Evolutionary conservation across 2,329 filamentous ascomycete species (phyloP), one percentile per base, ranked within the genome.

Genomic region (Penicillium italicum): DNA sequence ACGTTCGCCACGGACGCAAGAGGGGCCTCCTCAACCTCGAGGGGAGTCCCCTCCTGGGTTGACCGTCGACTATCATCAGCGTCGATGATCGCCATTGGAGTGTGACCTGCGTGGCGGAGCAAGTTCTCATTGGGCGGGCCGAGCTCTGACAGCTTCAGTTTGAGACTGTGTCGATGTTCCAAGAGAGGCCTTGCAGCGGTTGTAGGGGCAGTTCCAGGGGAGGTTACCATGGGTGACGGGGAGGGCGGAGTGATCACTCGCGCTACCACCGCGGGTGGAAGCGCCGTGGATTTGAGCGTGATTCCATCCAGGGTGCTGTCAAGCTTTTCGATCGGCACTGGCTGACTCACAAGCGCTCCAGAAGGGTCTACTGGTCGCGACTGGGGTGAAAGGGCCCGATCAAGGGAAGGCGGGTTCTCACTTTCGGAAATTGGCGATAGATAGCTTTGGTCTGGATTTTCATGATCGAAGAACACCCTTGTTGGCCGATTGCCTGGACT

Each of bases 291-390:
- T 53, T 78, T 79, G 47, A 79, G 68, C 6, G 73, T 78, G 54
- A 79, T 79, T 6, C 77, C 76, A 56, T 79, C 77, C 1, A 79
- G 67, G 30, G 67, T 72, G 49, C 72, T 77, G 60, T 79, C 77
- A 34, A 79, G 67, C 59, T 75, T 72, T 60, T 78, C 75, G 53
- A 79, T 76, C 3, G 76, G 76, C 48, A 79, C 73, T 3, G 76
- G 70, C 9, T 77, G 66, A 33, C 72, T 69, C 47, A 70, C 59
- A 55, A 62, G 63, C 12, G 63, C 52, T 10, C 58, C 52, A 11
- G 64, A 56, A 9, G 63, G 64, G 47, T 76, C 75, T 30, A 62
- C 64, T 22, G 70, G 64, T 48, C 63, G 72, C 34, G 70, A 66
- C 42, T 67, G 66, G 5, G 74, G 71, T 6, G 74, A 76, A 20